Base-by-base conservation (phyloP, 176 grass and related monocot genomes). In the Oryza glumipatula region DNA sequence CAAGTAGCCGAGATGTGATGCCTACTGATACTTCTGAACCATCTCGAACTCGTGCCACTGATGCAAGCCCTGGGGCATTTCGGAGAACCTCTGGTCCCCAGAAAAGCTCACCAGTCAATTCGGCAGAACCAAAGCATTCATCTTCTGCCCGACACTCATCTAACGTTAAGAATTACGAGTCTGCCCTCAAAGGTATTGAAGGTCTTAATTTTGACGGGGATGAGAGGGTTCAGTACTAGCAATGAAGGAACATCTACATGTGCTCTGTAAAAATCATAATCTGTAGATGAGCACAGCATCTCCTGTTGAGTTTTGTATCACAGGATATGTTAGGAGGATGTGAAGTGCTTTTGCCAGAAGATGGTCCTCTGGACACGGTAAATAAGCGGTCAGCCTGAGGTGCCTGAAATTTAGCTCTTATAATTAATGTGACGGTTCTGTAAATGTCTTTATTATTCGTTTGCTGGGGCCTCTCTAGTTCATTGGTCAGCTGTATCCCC, bases 121-220 rank as follows among this genome's bases (percentile, higher is more conserved):
- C 86, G 58, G 76, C 83, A 24, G 91, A 93, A 65, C 83, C 86
- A 12, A 93, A 85, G 80, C 87, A 71, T 10, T 88, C 92, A 26
- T 89, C 93, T 67, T 93, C 95, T 76, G 93, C 84, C 9, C 82
- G 87, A 65, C 89, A 91, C 64, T 67, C 89, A 84, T 87, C 90
- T 15, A 92, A 87, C 80, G 23, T 80, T 41, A 98, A 87, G 90
- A 92, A 90, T 81, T 98, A 93, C 1, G 95, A 98, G 83, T 88
- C 93, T 63, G 74, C 91, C 51, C 89, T 95, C 43, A 95, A 93
- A 88, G 95, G 95, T 54, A 87, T 98, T 41, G 93, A 98, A 88
- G 86, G 86, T 82, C 93, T 98, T 86, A 91, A 90, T 80, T 93
- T 98, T 72, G 89, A 98, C 5, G 63, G 82, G 0, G 85, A 92